A percentile compares a stretch with the other conserved stretches of the same genome.
These are phyloP conservation scores for Lactarius deliciosus DNA, from an alignment of 768 basidiomycete species.

Conservation along the genomic window DNA sequence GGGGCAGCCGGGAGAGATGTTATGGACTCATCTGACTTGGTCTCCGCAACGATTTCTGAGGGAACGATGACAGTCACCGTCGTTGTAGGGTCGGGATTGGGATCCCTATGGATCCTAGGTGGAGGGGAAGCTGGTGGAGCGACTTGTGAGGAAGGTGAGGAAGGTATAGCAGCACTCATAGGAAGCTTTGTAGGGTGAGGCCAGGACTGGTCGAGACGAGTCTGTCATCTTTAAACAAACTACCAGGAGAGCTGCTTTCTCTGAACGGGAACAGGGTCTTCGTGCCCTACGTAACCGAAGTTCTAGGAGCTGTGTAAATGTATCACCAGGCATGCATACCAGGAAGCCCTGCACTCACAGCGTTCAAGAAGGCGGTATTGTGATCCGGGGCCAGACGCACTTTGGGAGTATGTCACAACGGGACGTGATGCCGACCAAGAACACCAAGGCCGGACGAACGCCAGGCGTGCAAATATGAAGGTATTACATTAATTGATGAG, in stretches of 20 bases:
- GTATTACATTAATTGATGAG: not conserved
- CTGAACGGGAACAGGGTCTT: not conserved
- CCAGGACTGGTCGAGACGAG: not conserved
- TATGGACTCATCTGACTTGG: not conserved
- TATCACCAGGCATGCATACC: not conserved
- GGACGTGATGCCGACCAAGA: not conserved
- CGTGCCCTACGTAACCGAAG: not conserved
- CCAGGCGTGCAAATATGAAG: not conserved
- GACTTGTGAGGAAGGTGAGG: not conserved
- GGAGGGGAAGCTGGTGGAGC: not conserved
- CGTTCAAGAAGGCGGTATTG: not conserved
- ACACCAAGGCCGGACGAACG: not conserved
- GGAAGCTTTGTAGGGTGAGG: not conserved
- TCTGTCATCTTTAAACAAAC: not conserved
- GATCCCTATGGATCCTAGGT: not conserved
- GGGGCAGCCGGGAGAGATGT: not conserved
- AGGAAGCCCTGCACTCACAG: not conserved
- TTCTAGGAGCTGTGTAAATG: not conserved
- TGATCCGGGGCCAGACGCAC: not conserved
- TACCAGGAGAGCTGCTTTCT: not conserved
- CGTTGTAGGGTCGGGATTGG: not conserved
- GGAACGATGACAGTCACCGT: not conserved
- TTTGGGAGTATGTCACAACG: not conserved
- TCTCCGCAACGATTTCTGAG: not conserved
- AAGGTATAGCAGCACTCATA: not conserved